Percentiles rank a stretch among this genome's conserved stretches.
phyloP scores from a whole-genome alignment of 2,329 filamentous ascomycete genomes.

The Penicillium rolfsii region DNA sequence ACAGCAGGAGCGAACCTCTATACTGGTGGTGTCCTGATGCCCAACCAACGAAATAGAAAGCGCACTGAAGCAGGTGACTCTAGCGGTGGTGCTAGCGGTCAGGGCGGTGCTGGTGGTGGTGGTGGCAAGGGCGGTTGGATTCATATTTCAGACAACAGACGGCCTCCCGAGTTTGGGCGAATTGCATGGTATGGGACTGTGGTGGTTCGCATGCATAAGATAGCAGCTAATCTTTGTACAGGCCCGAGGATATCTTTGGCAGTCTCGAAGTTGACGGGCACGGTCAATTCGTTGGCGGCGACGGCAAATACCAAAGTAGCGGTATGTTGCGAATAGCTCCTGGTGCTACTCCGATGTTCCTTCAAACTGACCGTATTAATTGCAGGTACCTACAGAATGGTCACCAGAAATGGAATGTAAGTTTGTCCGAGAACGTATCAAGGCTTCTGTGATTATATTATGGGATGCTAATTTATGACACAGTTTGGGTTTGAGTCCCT shows the following conservation, averaged over 20 bases:
- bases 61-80: conserved; percentile 49
- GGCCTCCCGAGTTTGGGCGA: conserved; percentile 65
- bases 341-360: neutral
- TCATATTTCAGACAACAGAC: conserved; percentile 63
- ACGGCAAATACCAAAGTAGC: conserved; percentile 63
- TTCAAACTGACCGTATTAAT: conserved; percentile 17
- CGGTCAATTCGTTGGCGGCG: conserved; percentile 59
- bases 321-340: conserved; percentile 40
- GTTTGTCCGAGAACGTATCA: conserved; percentile 17
- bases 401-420: conserved; percentile 64
- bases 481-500: conserved; percentile 53
- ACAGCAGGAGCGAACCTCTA: conserved; percentile 59
- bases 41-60: conserved; percentile 36
- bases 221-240: conserved; percentile 26
- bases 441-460: neutral
- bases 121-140: conserved; percentile 64
- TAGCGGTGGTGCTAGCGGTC: conserved; percentile 60
- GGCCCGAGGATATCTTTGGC: conserved; percentile 68
- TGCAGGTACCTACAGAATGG: conserved; percentile 61
- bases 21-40: conserved; percentile 54
- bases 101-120: conserved; percentile 61
- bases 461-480: conserved; percentile 27
- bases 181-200: conserved; percentile 56
- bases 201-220: neutral
- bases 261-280: conserved; percentile 64